Conservation (phyloP, 2,329 filamentous ascomycete species). For the Mycosphaerella sp. region DNA sequence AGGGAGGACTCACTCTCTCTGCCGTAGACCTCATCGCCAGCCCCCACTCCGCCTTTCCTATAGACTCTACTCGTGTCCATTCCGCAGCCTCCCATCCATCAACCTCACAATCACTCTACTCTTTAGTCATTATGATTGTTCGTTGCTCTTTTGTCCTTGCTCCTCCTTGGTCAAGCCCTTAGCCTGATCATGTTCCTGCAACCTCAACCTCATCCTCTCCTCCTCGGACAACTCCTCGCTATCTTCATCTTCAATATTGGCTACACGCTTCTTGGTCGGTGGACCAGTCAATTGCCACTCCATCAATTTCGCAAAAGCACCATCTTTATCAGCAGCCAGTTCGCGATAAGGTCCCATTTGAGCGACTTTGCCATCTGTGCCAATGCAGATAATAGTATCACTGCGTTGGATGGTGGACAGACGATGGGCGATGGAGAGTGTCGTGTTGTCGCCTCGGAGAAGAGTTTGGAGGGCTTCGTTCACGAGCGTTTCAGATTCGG, state of each 20-base stretch:
- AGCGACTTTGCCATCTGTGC: conserved; percentile 77
- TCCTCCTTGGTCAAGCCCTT: conserved; percentile 31
- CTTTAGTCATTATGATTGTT: conserved; percentile 16
- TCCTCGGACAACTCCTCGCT: conserved; percentile 27
- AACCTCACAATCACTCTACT: conserved; percentile 29
- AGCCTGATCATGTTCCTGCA: conserved; percentile 32
- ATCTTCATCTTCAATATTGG: conserved; percentile 16
- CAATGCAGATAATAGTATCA: conserved; percentile 88
- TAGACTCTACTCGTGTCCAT: too few relatives aligned
- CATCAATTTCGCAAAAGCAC: conserved; percentile 93
- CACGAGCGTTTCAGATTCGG: conserved; percentile 92
- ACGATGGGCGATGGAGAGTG: conserved; percentile 94
- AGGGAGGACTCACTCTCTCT: too few relatives aligned
- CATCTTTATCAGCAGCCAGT: conserved; percentile 64
- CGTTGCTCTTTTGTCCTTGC: conserved; percentile 31
- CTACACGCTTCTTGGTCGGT: background rate
- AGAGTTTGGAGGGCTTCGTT: conserved; percentile 81
- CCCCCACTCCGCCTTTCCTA: too few relatives aligned
- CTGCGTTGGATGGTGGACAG: conserved; percentile 94
- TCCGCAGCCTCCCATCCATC: too few relatives aligned
- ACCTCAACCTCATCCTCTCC: conserved; percentile 46
- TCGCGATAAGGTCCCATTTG: conserved; percentile 81
- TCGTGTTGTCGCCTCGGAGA: conserved; percentile 83
- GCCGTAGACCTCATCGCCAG: too few relatives aligned
- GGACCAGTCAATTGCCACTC: conserved; percentile 96